phyloP scores from a whole-genome alignment of 257 asterid species.

The Nicotiana benthamiana region DNA sequence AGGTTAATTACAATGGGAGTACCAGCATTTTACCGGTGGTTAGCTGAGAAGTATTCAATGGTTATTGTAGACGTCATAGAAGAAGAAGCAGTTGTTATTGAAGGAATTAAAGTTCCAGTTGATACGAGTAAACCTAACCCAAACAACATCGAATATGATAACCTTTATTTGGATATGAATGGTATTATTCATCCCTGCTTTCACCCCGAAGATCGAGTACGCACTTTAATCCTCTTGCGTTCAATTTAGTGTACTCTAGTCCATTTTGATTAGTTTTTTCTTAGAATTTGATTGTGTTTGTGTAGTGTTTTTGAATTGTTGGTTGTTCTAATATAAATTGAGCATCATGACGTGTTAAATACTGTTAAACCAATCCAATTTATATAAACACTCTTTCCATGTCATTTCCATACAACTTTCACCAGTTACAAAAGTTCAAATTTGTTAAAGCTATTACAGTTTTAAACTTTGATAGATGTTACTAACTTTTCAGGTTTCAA shows the following conservation, averaged over 20 bases:
- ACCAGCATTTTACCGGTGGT: constrained; percentile 44
- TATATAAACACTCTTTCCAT: neutral
- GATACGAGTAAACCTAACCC: constrained; percentile 10
- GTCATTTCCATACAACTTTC: neutral
- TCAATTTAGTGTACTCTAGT: neutral
- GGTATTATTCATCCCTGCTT: constrained; percentile 15
- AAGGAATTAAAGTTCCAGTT: constrained; percentile 1
- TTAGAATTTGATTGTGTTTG: neutral
- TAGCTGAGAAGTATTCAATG: constrained; percentile 31
- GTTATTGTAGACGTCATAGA: constrained; percentile 14
- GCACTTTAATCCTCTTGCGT: neutral
- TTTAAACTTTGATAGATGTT: neutral
- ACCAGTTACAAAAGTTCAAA: neutral
- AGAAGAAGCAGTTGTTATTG: constrained; percentile 6
- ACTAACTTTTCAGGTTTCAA: neutral
- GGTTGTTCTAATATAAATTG: neutral
- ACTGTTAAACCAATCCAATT: neutral
- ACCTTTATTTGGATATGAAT: constrained; percentile 22
- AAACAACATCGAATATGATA: constrained; percentile 5
- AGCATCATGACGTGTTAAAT: neutral
- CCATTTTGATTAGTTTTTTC: neutral
- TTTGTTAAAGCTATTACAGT: neutral
- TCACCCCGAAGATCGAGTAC: constrained; percentile 10
- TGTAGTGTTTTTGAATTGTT: neutral
- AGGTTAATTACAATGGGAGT: constrained; percentile 31